phyloP scores from a whole-genome alignment of 2,329 filamentous ascomycete genomes.

The Bertia moriformis region DNA sequence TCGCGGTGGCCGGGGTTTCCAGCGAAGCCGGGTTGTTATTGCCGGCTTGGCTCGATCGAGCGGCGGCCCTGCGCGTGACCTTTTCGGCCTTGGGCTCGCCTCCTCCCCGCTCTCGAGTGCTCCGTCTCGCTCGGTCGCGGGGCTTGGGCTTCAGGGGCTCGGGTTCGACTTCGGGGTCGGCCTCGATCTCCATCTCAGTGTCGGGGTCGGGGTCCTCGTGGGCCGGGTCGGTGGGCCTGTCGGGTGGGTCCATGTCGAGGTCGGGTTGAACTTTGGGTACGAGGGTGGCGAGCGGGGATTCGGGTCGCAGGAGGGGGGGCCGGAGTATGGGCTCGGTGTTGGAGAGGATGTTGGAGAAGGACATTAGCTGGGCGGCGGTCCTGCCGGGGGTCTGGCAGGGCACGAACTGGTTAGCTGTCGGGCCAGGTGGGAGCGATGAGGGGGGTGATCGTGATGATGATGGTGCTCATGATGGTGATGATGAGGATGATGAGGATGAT shows the following conservation, averaged over 20 bases:
- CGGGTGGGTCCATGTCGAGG: conserved; percentile 10
- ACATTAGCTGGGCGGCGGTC: conserved; percentile 78
- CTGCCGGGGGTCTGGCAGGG: conserved; percentile 60
- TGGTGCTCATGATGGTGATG: too few relatives aligned
- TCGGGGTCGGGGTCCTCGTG: too few relatives aligned
- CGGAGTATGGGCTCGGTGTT: conserved; percentile 56
- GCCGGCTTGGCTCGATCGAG: background rate
- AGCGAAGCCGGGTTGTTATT: background rate
- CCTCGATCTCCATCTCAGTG: background rate
- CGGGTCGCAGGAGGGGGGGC: too few relatives aligned
- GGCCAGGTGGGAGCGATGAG: too few relatives aligned
- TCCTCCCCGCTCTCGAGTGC: conserved; percentile 11
- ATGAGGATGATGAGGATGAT: too few relatives aligned
- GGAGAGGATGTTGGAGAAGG: conserved; percentile 91
- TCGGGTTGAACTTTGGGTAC: too few relatives aligned
- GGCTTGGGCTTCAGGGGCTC: conserved; percentile 11
- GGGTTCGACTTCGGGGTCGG: background rate
- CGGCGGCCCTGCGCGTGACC: conserved; percentile 2
- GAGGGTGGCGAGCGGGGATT: too few relatives aligned
- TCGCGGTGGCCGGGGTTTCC: background rate
- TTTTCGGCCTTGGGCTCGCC: conserved; percentile 18
- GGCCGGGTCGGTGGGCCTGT: too few relatives aligned
- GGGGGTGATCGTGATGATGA: too few relatives aligned
- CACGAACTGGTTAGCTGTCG: too few relatives aligned
- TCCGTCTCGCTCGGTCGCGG: conserved; percentile 6